phyloP scores from a whole-genome alignment of 2,329 filamentous ascomycete genomes.

The Xylariaceae sp. region DNA sequence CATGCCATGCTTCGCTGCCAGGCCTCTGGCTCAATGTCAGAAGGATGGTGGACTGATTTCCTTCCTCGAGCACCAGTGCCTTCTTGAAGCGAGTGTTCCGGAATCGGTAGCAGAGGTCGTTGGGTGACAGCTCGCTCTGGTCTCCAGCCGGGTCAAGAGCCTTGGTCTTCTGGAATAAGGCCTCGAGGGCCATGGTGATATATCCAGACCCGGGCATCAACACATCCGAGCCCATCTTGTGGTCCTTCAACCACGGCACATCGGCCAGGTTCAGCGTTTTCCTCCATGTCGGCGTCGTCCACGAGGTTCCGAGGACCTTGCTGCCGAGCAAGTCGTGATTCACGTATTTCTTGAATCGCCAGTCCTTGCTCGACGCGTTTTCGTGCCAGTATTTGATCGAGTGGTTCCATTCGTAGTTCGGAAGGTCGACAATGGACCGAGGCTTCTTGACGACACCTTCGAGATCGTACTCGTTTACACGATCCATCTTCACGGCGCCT shows the following conservation, averaged over 20 bases:
- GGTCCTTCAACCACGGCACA: constrained; percentile 41
- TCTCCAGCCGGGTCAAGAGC: constrained; percentile 7
- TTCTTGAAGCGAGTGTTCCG: too few relatives aligned
- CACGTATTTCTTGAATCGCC: constrained; percentile 17
- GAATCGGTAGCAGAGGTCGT: constrained; percentile 1
- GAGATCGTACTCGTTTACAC: constrained; percentile 4
- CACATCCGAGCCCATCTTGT: constrained; percentile 35
- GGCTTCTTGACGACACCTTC: constrained; percentile 1
- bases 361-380: constrained; percentile 16
- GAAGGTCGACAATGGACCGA: constrained; percentile 14
- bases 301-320: constrained; percentile 28
- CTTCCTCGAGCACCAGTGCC: too few relatives aligned
- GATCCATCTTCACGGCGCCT: constrained; percentile 6
- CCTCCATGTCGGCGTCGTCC: constrained; percentile 36
- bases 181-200: constrained; percentile 40
- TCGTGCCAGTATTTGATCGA: constrained; percentile 22
- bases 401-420: constrained; percentile 25
- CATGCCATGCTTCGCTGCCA: too few relatives aligned
- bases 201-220: constrained; percentile 42
- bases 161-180: constrained; percentile 22
- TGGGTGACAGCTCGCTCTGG: not conserved
- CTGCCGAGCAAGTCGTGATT: constrained; percentile 30
- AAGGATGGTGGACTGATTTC: too few relatives aligned
- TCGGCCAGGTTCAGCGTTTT: constrained; percentile 36
- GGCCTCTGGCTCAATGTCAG: too few relatives aligned